Conservation (phyloP, 352 stramenopile genomes). For the Thalassiosira oceanica region DNA sequence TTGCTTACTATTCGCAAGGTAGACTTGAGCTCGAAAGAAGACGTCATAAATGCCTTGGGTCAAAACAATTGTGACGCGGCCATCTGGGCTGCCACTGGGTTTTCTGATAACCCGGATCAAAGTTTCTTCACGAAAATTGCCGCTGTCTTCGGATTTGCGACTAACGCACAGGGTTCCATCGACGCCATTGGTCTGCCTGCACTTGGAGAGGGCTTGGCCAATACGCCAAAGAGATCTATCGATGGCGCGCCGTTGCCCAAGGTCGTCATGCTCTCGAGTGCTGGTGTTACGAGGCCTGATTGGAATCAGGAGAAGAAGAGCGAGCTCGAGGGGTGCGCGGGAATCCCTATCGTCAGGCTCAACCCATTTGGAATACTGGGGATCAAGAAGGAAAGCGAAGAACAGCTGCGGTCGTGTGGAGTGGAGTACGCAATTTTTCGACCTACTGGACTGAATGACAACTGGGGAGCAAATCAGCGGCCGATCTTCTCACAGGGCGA, state of each 20-base stretch:
- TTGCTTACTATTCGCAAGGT: conserved; percentile 50
- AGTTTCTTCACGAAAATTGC: conserved; percentile 40
- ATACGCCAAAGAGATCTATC: conserved; percentile 5
- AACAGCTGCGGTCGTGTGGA: conserved; percentile 58
- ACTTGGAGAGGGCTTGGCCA: conserved; percentile 43
- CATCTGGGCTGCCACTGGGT: conserved; percentile 80
- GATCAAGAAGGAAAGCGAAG: conserved; percentile 71
- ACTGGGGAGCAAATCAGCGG: conserved; percentile 63
- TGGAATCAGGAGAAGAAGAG: conserved; percentile 73
- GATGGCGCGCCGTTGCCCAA: conserved; percentile 36
- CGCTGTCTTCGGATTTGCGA: conserved; percentile 39
- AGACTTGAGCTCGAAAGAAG: conserved; percentile 42
- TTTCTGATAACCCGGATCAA: conserved; percentile 50
- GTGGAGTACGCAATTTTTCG: conserved; percentile 74
- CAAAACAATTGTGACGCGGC: conserved; percentile 61
- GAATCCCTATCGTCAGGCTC: conserved; percentile 81
- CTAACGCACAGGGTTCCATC: conserved; percentile 48
- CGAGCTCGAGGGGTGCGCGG: conserved; percentile 50
- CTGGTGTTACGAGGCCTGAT: conserved; percentile 64
- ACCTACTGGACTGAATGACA: conserved; percentile 76
- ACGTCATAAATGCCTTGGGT: conserved; percentile 35
- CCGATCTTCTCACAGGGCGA: conserved; percentile 79
- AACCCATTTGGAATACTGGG: conserved; percentile 82
- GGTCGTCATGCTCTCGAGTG: conserved; percentile 69
- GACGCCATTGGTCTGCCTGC: conserved; percentile 62